phyloP scores from a whole-genome alignment of 2,329 filamentous ascomycete genomes.

The Penicillium sp. region DNA sequence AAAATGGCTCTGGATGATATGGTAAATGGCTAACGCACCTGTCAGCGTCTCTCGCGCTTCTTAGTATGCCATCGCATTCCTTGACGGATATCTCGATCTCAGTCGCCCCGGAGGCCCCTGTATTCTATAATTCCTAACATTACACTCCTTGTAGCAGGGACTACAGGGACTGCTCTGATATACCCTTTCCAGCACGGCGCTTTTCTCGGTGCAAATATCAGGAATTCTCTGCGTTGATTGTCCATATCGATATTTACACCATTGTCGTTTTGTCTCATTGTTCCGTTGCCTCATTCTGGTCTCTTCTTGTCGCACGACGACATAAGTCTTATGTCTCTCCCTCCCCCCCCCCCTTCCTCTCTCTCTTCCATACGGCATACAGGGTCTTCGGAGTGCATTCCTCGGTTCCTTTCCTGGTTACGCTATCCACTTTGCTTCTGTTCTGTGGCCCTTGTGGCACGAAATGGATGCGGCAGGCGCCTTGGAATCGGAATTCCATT shows the following conservation, averaged over 20 bases:
- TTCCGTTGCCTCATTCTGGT: no score
- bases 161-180: conserved; percentile 17
- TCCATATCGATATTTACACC: conserved; percentile 1
- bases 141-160: conserved; percentile 22
- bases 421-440: no score
- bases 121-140: conserved; percentile 25
- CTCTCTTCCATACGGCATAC: no score
- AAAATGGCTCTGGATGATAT: conserved; percentile 44
- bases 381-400: no score
- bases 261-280: not conserved
- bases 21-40: conserved; percentile 35
- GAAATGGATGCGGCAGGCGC: no score
- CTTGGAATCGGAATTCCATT: no score
- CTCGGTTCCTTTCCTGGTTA: no score
- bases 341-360: no score
- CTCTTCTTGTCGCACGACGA: no score
- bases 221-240: conserved; percentile 1
- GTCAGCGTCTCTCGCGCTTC: not conserved
- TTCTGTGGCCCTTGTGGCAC: no score
- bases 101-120: conserved; percentile 18
- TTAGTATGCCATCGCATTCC: not conserved
- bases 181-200: conserved; percentile 11
- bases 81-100: conserved; percentile 2
- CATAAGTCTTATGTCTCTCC: no score
- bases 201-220: conserved; percentile 2